These are phyloP conservation scores for Alliaria petiolata DNA, from an alignment of 345 rosid genomes.

Conservation along the genomic window DNA sequence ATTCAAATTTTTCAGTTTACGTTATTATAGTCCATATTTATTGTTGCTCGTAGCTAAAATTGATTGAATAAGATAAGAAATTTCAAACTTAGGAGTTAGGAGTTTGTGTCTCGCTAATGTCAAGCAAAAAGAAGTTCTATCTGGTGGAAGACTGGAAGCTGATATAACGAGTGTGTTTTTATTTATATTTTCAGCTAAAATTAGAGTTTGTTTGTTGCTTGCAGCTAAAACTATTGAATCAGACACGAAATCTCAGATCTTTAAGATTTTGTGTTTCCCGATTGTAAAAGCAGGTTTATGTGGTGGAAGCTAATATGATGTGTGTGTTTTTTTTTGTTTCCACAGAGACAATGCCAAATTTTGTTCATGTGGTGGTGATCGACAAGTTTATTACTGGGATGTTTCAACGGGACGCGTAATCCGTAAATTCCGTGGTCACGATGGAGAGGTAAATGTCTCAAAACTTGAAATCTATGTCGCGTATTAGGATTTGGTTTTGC, in stretches of 20 bases:
- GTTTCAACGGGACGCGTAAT: constrained; percentile 85
- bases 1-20: not conserved
- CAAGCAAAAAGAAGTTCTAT: not conserved
- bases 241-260: not conserved
- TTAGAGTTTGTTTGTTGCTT: not conserved
- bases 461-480: not conserved
- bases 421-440: constrained; percentile 93
- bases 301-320: not conserved
- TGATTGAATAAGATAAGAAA: not conserved
- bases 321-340: not conserved
- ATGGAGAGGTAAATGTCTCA: constrained; percentile 55
- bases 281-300: not conserved
- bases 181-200: not conserved
- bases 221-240: not conserved
- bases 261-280: not conserved
- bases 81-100: not conserved
- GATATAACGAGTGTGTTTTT: not conserved
- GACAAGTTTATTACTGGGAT: constrained; percentile 96
- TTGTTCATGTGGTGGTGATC: constrained; percentile 92
- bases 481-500: not conserved
- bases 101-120: not conserved
- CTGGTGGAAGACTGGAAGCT: not conserved
- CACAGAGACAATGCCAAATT: constrained; percentile 79
- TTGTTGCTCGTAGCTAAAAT: not conserved
- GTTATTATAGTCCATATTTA: not conserved